phyloP scores from a whole-genome alignment of 441 rosid species.

The Raphanus hybrid region DNA sequence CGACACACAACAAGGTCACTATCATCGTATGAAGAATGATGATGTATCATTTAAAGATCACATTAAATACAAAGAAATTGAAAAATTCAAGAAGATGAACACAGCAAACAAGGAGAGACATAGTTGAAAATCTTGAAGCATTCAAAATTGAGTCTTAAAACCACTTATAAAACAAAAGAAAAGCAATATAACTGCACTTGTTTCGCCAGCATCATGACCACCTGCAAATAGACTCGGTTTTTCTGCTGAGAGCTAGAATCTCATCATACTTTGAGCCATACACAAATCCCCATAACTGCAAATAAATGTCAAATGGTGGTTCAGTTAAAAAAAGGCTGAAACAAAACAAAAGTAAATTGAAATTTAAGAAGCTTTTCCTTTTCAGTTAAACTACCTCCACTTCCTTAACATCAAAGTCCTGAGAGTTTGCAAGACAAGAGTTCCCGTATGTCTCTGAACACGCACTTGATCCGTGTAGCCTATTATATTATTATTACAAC shows the following conservation, averaged over 20 bases:
- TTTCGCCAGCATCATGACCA: constrained; percentile 49
- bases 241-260: constrained; percentile 69
- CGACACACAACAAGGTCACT: too few species aligned
- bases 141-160: not conserved
- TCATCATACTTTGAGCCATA: constrained; percentile 86
- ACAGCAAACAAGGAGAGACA: not conserved
- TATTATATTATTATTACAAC: constrained; percentile 34
- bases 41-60: too few species aligned
- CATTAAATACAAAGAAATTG: too few species aligned
- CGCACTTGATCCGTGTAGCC: constrained; percentile 90
- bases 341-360: not conserved
- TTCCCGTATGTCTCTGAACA: constrained; percentile 95
- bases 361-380: not conserved
- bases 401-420: constrained; percentile 86
- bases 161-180: constrained; percentile 17
- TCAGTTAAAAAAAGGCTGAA: not conserved
- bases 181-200: constrained; percentile 11
- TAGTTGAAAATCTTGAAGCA: not conserved
- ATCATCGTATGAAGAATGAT: too few species aligned
- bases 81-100: too few species aligned
- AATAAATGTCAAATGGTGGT: not conserved
- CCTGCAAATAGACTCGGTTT: constrained; percentile 70
- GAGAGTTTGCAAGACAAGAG: constrained; percentile 76
- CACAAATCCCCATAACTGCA: constrained; percentile 95
- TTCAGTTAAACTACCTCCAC: constrained; percentile 66